Conservation (phyloP, 768 basidiomycete species). For the Mycena galericulata region DNA sequence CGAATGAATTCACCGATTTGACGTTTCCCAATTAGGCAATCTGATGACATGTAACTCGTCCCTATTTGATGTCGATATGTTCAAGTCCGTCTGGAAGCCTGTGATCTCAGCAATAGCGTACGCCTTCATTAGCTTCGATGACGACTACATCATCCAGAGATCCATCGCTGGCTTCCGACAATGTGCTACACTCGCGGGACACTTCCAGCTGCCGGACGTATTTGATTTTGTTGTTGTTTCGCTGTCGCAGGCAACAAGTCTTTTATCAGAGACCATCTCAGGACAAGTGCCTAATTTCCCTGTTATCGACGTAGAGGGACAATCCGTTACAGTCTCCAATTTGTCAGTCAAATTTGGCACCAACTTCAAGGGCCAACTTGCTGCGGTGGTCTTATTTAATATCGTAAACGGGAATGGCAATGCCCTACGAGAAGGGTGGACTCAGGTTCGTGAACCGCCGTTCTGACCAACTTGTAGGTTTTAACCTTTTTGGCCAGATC, state of each 20-base stretch:
- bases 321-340: constrained; percentile 90
- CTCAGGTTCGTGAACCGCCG: constrained; percentile 65
- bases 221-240: constrained; percentile 97
- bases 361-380: constrained; percentile 94
- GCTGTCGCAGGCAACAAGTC: constrained; percentile 90
- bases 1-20: constrained; percentile 5
- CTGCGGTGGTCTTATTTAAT: constrained; percentile 96
- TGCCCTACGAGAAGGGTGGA: constrained; percentile 95
- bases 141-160: constrained; percentile 95
- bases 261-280: constrained; percentile 80
- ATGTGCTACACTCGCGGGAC: constrained; percentile 92
- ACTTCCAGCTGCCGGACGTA: constrained; percentile 91
- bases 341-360: constrained; percentile 94
- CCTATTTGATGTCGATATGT: constrained; percentile 92
- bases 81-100: constrained; percentile 92
- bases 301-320: constrained; percentile 89
- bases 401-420: constrained; percentile 97
- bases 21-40: constrained; percentile 55
- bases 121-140: constrained; percentile 95
- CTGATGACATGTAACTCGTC: constrained; percentile 84
- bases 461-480: neutral
- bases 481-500: constrained; percentile 63
- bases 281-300: constrained; percentile 86
- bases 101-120: constrained; percentile 95
- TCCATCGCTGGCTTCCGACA: constrained; percentile 97